Percentiles rank a stretch among this genome's conserved stretches.
phyloP scores from a whole-genome alignment of 2,329 filamentous ascomycete genomes.

The Colletotrichum tamarilloi region DNA sequence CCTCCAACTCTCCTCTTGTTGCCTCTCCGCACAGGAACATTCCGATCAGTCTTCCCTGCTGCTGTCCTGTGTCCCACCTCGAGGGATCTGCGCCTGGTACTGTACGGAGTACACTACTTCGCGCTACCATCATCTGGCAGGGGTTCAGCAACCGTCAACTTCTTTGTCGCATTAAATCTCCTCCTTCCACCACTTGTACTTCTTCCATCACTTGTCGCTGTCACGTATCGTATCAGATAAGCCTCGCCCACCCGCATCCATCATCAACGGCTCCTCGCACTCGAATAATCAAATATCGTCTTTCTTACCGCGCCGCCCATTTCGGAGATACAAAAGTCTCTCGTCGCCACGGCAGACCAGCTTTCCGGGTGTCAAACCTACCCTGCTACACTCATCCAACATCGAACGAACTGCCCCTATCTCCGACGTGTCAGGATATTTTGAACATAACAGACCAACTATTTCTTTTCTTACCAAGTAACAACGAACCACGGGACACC shows the following conservation, averaged over 20 bases:
- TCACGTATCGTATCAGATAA: neutral
- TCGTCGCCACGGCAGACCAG: neutral
- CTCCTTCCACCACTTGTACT: constrained; percentile 5
- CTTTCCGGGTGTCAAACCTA: neutral
- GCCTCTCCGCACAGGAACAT: constrained; percentile 18
- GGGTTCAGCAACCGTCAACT: neutral
- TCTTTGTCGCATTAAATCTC: constrained; percentile 23
- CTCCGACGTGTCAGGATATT: neutral
- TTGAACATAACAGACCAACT: neutral
- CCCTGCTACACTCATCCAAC: neutral
- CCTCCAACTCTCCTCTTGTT: neutral
- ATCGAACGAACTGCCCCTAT: neutral
- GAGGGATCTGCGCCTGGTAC: constrained; percentile 18
- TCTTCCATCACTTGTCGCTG: neutral
- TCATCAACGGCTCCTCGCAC: neutral
- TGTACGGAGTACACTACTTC: neutral
- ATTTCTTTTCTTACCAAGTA: neutral
- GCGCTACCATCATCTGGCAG: constrained; percentile 12
- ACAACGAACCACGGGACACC: neutral
- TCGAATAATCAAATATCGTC: neutral
- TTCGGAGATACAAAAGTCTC: neutral
- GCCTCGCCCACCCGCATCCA: neutral
- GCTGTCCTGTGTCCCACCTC: neutral
- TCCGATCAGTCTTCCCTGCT: constrained; percentile 17
- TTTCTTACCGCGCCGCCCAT: neutral